Base-by-base conservation (phyloP, 1,284 basidiomycete species). In the Trichosporon ovoides region DNA sequence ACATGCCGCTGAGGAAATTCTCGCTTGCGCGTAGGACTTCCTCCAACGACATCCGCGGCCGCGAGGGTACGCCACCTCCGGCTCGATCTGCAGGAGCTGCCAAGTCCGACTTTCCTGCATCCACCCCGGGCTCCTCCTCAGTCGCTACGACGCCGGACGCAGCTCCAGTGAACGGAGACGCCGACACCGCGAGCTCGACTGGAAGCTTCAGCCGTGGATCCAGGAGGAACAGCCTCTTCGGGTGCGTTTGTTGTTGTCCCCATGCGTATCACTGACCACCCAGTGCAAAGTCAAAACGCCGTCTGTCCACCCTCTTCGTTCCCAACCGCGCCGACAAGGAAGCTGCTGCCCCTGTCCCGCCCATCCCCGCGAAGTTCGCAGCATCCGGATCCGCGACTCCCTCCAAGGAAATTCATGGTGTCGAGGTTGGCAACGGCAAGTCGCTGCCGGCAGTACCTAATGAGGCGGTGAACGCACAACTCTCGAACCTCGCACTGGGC, bases 231-330 rank as follows among this genome's bases (percentile, higher is more conserved):
- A 40, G 28, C 19, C 54, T 53, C 3, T 33, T 58, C 31, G 48
- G 46, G 57, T 58, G 38, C 19, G 53, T 53, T 28, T 51, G 14
- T 33, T 18, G 18, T 43, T 33, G 16, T 9, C 34, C 9, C 28
- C 28, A 31, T 13, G 1, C 19, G 7, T 16, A 13, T 31, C 43
- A 22, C 43, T 48, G 43, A 48, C 35, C 12, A 16, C 14, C 3
- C 58, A 69, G 70, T 3, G 37, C 38, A 9, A 74, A 73, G 60
- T 64, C 68, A 12, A 63, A 68, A 43, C 69, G 67, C 53, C 61
- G 71, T 16, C 58, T 76, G 2, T 71, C 71, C 0, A 69, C 71
- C 7, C 56, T 76, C 13, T 74, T 76, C 66, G 69, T 66, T 14
- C 20, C 6, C 14, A n/a, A 19, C 48, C 49, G 34, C 19, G 28